Evolutionary conservation across 495 filamentous ascomycete genomes (phyloP).

Genomic region (Acidomyces sp.): DNA sequence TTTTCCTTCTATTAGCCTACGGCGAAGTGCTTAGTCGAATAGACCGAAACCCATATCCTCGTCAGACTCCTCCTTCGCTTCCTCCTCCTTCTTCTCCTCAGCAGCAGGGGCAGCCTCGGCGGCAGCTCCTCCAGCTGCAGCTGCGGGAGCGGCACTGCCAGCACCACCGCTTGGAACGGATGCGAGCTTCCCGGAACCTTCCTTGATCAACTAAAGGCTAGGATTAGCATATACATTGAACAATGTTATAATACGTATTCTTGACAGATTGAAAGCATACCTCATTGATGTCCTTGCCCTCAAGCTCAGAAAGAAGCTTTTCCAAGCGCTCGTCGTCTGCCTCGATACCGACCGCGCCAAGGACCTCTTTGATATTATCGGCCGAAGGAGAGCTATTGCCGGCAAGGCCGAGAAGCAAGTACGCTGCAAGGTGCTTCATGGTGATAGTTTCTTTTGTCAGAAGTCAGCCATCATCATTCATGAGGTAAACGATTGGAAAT

Average conservation of each 20-base stretch:
- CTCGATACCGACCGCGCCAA: conserved; percentile 90
- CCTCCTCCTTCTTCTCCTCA: conserved; percentile 55
- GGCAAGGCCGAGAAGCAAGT: conserved; percentile 87
- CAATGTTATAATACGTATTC: background rate
- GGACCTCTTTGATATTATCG: conserved; percentile 77
- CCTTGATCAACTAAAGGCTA: conserved; percentile 65
- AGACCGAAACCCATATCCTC: conserved; percentile 99
- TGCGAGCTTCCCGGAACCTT: conserved; percentile 86
- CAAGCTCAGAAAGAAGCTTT: conserved; percentile 76
- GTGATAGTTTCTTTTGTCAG: conserved; percentile 35
- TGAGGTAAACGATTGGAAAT: background rate
- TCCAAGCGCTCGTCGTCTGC: conserved; percentile 76
- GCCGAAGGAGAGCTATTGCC: conserved; percentile 86
- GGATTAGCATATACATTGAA: background rate
- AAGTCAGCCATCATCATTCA: background rate
- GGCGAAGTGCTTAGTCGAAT: conserved; percentile 52
- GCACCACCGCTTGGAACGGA: conserved; percentile 90
- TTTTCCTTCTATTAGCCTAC: background rate
- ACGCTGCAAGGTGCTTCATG: conserved; percentile 99
- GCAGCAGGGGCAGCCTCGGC: conserved; percentile 57
- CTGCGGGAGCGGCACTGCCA: conserved; percentile 45
- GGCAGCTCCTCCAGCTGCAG: conserved; percentile 48
- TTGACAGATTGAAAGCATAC: conserved; percentile 35
- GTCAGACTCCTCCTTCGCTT: conserved; percentile 88
- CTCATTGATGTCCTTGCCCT: conserved; percentile 96